Base-by-base conservation (phyloP, 2,329 filamentous ascomycete genomes). In the Fusarium fujikuroi region DNA sequence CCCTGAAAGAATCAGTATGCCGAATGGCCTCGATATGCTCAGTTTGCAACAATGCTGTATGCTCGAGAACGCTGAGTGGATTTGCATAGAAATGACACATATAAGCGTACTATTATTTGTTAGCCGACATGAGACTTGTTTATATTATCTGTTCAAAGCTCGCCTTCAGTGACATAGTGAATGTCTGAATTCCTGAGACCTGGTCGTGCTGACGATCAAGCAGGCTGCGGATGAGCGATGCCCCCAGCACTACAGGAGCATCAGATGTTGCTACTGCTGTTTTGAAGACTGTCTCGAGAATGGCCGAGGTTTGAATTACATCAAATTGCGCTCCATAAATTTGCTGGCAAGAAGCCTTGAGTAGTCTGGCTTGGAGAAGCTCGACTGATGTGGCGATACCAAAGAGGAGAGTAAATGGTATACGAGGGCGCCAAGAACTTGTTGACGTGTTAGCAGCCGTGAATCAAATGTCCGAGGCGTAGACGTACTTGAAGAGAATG, bases 41-140 rank as follows among this genome's bases (percentile, higher is more conserved):
- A 3, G 83, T 76, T 57, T 92, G 86, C 2, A 93, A 72, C 30
- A 23, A 11, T 80, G 73, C 49, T 30, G 69, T 69, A 5, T 83
- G 82, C 15, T 91, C 81, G 39, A 95, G 86, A 8, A 94, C 80
- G 69, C 91, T 93, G 7, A 95, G 84, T 2, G 92, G 89, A 75
- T 95, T 95, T 43, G 92, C 92, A 75, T 94, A 95, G 78, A 93
- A 95, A 79, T 95, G 92, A 64, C 92, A 93, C 93, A 97, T 95
- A 78, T 95, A 94, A 2, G 92, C 90, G 81, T 95, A 96, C 88
- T 94, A 79, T 23, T 69, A 25, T 9, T 44, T 8, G 75, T 78
- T 43, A 77, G 69, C 25, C 37, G 39, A 54, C 18, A 30, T 25
- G 34, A 21, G 30, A 21, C 34, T 3, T 36, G 21, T 23, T 5